These are phyloP conservation scores for Didymella pomorum DNA, from an alignment of 2,329 filamentous ascomycete species.

Conservation along the genomic window DNA sequence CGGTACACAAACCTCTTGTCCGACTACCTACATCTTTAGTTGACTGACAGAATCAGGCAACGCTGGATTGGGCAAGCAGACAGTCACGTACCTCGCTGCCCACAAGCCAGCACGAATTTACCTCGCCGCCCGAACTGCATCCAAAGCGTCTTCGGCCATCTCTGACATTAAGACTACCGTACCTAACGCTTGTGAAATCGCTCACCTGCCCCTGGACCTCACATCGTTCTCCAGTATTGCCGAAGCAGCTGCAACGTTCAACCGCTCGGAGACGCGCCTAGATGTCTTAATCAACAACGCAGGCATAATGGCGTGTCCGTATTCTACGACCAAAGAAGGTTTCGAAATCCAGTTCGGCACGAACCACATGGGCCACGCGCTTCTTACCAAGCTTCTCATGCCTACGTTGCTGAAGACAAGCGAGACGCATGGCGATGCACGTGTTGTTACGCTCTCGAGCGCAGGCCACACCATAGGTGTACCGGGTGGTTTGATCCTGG, in stretches of 20 bases:
- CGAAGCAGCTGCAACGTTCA: conserved; percentile 49
- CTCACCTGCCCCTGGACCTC: conserved; percentile 54
- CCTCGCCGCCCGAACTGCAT: conserved; percentile 55
- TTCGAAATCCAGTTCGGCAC: conserved; percentile 62
- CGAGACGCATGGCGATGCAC: conserved; percentile 52
- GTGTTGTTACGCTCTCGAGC: conserved; percentile 55
- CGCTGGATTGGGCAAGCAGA: conserved; percentile 57
- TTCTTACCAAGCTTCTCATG: conserved; percentile 57
- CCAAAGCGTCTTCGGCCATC: conserved; percentile 54
- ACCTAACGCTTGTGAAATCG: conserved; percentile 47
- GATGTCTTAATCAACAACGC: conserved; percentile 60
- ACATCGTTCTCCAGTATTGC: conserved; percentile 53
- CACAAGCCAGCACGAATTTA: conserved; percentile 58
- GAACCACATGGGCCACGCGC: conserved; percentile 61
- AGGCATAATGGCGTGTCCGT: conserved; percentile 52
- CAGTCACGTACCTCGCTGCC: conserved; percentile 54
- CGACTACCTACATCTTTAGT: neutral
- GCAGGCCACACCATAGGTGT: conserved; percentile 34
- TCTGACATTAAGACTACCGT: conserved; percentile 47
- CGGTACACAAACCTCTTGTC: conserved; percentile 31
- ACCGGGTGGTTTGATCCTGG: conserved; percentile 47
- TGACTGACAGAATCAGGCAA: conserved; percentile 47
- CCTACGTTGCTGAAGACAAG: conserved; percentile 55
- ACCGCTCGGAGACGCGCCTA: conserved; percentile 48
- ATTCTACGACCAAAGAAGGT: conserved; percentile 55